Evolutionary conservation across 129 eudicot species (phyloP), one percentile per base, ranked within the genome.

Genomic region (Flaveria trinervia): DNA sequence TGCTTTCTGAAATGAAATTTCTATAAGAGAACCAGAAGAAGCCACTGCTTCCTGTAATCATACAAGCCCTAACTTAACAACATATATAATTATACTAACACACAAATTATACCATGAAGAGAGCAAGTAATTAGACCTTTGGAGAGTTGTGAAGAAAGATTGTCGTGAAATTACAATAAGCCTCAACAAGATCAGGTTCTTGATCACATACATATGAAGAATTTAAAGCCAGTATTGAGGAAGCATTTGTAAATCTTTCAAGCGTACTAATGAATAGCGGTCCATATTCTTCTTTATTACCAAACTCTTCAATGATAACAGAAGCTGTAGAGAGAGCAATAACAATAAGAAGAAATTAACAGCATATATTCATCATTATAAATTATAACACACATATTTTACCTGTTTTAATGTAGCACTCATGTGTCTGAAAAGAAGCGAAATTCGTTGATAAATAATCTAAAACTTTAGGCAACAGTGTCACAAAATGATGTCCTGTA

Each of bases 161-260:
- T 28, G 96, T 77, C 44, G 94, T 88, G 71, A 94, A 89, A 87
- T 77, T 83, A 71, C 88, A 80, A 81, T 87, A 94, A 30, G 99
- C 99, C 87, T 94, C 99, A 73, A 87, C 97, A 64, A 94, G 83
- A 83, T 94, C 97, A 11, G 99, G 99, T 76, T 91, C 99, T 85
- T 94, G 97, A 79, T 94, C 99, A 77, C 99, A 91, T 70, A 94
- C 88, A 80, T 94, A 91, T 6, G 97, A 94, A 52, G 99, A 94
- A 86, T 84, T 91, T 75, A 94, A 89, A 78, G 97, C 93, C 90
- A 82, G 65, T 64, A 94, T 84, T 74, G 97, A 89, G 73, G 97
- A 68, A 26, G 99, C 90, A 80, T 81, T 67, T 65, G 97, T 87
- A 78, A 94, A 91, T 83, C 97, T 87, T 80, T 89, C 94, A 73